Evolutionary conservation across 768 basidiomycete species (phyloP).

Genomic region (Sistotremastrum niveocremeum): DNA sequence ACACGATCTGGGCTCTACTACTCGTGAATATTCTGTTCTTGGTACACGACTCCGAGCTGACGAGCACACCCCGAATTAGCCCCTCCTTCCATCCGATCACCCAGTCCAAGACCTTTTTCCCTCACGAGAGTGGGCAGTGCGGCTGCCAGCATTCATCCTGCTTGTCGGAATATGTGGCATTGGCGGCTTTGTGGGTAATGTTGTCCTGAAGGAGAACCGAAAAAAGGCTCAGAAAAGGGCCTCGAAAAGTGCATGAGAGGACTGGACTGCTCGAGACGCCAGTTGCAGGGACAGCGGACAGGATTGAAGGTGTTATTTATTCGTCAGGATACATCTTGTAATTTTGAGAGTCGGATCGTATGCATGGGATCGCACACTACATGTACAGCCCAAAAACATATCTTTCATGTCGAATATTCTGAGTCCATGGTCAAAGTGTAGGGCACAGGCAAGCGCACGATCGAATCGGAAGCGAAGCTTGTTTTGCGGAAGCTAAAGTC

Average conservation of each 20-base stretch:
- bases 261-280: not conserved
- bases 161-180: slow-evolving; percentile 71
- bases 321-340: no score
- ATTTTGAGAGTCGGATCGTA: no score
- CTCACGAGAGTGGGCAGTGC: slow-evolving; percentile 82
- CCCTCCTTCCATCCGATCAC: slow-evolving; percentile 65
- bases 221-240: slow-evolving; percentile 42
- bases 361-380: no score
- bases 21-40: slow-evolving; percentile 38
- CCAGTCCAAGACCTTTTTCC: slow-evolving; percentile 74
- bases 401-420: no score
- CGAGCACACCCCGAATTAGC: no score
- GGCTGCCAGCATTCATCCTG: slow-evolving; percentile 73
- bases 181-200: slow-evolving; percentile 65
- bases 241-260: not conserved
- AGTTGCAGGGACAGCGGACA: not conserved
- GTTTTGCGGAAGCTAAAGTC: no score
- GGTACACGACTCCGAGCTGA: slow-evolving; percentile 9
- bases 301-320: no score
- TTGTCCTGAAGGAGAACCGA: slow-evolving; percentile 60
- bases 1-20: slow-evolving; percentile 83
- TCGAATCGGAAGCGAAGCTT: no score
- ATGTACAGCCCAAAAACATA: no score
- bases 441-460: no score
- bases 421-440: no score